Base-by-base conservation (phyloP, 2,329 filamentous ascomycete genomes). In the Talaromyces sp. region DNA sequence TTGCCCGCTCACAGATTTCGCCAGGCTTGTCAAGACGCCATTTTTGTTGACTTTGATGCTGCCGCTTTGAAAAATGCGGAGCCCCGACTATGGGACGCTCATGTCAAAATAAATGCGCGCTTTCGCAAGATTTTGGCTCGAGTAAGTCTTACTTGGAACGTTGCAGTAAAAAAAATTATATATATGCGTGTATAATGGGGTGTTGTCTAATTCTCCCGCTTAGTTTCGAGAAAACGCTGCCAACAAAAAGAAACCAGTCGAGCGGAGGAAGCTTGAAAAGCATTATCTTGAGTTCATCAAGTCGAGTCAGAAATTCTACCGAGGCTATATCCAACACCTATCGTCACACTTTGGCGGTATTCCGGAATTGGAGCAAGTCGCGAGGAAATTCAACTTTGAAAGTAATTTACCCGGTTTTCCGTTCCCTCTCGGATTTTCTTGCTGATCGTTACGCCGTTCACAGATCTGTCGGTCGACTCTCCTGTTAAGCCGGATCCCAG, bases 261-360 rank as follows among this genome's bases (percentile, higher is more conserved):
- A 85, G 74, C 86, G 85, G 68, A 86, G 92, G 64, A 94, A 92
- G 74, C 80, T 93, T 56, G 88, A 90, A 72, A 92, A 90, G 75
- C 83, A 88, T 64, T 97, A 95, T 74, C 80, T 88, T 60, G 85
- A 86, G 66, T 97, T 96, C 73, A 85, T 97, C 67, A 95, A 93
- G 75, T 88, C 88, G 53, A 89, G 91, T 65, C 90, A 94, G 74
- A 86, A 86, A 68, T 97, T 96, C 74, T 97, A 97, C 80, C 86
- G 89, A 69, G 87, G 86, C 65, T 94, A 91, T 69, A 88, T 97
- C 58, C 87, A 93, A 73, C 85, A 88, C 60, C 80, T 97, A 26
- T 87, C 88, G 57, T 80, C 79, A 19, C 79, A 81, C 61, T 86
- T 81, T 64, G 79, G 80, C 38, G 81, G 80, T 43, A 80, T 88